Base-by-base conservation (phyloP, 768 basidiomycete genomes). In the Phaeotremella skinneri region DNA sequence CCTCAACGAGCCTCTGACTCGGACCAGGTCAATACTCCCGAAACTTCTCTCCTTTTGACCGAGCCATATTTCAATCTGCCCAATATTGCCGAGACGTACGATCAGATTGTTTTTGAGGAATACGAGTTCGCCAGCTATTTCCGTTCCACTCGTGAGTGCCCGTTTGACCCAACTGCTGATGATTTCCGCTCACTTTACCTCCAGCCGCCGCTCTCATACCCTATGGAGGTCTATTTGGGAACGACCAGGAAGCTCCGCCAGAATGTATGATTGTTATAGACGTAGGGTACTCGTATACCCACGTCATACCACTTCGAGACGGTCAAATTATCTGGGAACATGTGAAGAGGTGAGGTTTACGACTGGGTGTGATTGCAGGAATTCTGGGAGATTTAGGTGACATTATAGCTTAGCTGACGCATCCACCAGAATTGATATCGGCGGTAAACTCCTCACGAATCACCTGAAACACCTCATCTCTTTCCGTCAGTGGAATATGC, bases 401-500 rank as follows among this genome's bases (percentile, higher is more conserved):
- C n/a, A n/a, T n/a, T n/a, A n/a, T 49, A 59, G 13, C 45, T 14
- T 31, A 16, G 21, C 29, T 56, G 25, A 58, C 7, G n/a, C n/a
- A 32, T 60, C 32, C 58, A 32, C 52, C 76, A 94, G 93, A 71
- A 85, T 98, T 76, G 91, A 96, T 71, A 86, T 96, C 17, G 93
- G 94, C 52, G 94, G 93, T 48, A 96, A 98, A 79, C 82, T 98
- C 9, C 77, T 98, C 57, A 97, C 93, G 25, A 97, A 98, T 78
- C 89, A 94, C 52, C 83, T 98, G 23, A 96, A 96, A 73, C 90
- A 93, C 72, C 82, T 93, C 45, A 84, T 93, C 4, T 94, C 91
- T 13, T 97, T 89, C 76, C 86, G 94, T 43, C 93, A 97, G 73
- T 97, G 90, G 89, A 90, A 97, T 76, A 91, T 97, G 89, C 92